These are phyloP conservation scores for Fragaria ananassa DNA, from an alignment of 306 rosid genomes.

Conservation along the genomic window DNA sequence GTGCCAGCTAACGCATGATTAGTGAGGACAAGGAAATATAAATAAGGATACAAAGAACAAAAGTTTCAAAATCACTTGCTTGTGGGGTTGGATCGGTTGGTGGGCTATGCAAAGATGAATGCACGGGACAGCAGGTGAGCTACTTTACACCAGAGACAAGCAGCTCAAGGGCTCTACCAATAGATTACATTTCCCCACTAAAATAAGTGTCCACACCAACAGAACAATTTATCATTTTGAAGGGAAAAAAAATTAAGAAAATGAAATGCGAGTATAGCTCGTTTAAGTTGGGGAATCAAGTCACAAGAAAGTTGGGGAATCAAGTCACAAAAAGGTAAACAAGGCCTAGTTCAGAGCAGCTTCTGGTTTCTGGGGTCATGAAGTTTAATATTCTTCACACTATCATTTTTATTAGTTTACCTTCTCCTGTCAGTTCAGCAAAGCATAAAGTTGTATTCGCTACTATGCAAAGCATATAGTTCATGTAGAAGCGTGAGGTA, in stretches of 20 bases:
- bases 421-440: constrained; percentile 21
- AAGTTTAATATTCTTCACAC: not conserved
- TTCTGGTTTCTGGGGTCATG: not conserved
- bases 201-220: not conserved
- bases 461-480: constrained; percentile 22
- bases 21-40: constrained; percentile 36
- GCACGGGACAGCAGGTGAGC: constrained; percentile 30
- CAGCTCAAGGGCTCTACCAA: constrained; percentile 31
- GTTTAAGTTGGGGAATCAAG: not conserved
- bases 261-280: not conserved
- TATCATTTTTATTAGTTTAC: not conserved
- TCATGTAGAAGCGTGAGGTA: not conserved
- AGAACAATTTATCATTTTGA: not conserved
- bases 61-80: constrained; percentile 25
- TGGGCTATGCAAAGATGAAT: constrained; percentile 38
- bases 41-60: constrained; percentile 9
- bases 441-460: constrained; percentile 17
- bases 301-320: not conserved
- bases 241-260: not conserved
- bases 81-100: constrained; percentile 40
- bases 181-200: constrained; percentile 6
- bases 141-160: constrained; percentile 38
- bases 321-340: not conserved
- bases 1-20: constrained; percentile 67
- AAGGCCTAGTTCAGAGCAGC: not conserved